Evolutionary conservation across 176 grass and related monocot species (phyloP), one percentile per base, ranked within the genome.

Genomic region (Aechmea fasciata): DNA sequence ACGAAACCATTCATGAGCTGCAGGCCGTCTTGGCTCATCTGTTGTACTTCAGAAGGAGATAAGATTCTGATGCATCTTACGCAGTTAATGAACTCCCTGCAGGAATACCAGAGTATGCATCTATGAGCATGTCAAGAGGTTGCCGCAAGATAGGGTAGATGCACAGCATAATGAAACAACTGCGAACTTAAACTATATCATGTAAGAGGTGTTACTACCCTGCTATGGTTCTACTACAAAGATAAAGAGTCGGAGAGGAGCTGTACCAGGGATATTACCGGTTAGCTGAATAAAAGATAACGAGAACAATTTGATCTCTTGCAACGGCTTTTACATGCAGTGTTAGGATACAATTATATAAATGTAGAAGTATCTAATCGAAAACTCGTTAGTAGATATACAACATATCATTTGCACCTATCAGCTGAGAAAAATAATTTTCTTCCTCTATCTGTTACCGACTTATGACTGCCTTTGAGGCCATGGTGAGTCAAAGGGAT

Each of bases 71-170:
- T 99, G 86, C 90, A 99, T 73, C 84, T 81, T 2, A 99, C 94
- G 22, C 94, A 99, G 70, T 87, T 88, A 59, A 99, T 83, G 57
- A 99, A 99, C 57, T 99, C 90, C 80, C 90, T 99, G 69, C n/a
- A 8, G 77, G 63, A 13, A 53, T 47, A 70, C 1, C 52, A 69
- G 13, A 69, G 9, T 7, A 49, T 3, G 4, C 3, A 61, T 6
- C 0, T 22, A 19, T 61, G 55, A 61, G 55, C 20, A 61, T 19
- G 15, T 59, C 2, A 20, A 10, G 55, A 59, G 15, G 55, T 20
- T 61, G 1, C 33, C 0, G 15, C 3, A 57, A 14, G 18, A 17
- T 57, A 7, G 13, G 14, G 13, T 57, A 57, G 53, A 61, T 61
- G 6, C 10, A 6, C 9, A 4, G 13, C 3, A 8, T 5, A 57